These are phyloP conservation scores for Hamigera avellanea DNA, from an alignment of 495 filamentous ascomycete genomes.

Conservation along the genomic window DNA sequence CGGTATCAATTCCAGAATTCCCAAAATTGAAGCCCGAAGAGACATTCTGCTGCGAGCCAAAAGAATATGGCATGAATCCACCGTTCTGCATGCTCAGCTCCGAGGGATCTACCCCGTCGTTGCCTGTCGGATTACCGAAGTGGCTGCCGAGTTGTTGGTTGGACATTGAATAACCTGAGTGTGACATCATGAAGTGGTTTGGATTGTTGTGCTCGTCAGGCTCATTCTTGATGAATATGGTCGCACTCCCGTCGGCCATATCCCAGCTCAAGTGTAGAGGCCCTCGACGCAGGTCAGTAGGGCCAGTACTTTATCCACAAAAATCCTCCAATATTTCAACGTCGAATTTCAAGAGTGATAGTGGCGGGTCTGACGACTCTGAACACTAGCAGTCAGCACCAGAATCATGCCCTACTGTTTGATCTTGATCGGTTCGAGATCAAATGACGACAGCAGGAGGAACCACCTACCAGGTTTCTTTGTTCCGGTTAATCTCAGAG, in stretches of 20 bases:
- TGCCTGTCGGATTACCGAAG: conserved; percentile 49
- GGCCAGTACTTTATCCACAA: too few relatives aligned
- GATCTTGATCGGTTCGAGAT: too few relatives aligned
- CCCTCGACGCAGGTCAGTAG: background rate
- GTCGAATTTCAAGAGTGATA: too few relatives aligned
- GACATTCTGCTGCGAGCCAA: conserved; percentile 38
- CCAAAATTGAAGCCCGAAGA: conserved; percentile 41
- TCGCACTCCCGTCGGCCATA: conserved; percentile 15
- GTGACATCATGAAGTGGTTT: conserved; percentile 41
- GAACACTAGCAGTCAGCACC: too few relatives aligned
- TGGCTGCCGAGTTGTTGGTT: conserved; percentile 53
- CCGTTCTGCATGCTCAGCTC: conserved; percentile 61
- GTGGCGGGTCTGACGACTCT: too few relatives aligned
- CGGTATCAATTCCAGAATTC: conserved; percentile 42
- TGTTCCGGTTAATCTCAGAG: too few relatives aligned
- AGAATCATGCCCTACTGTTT: too few relatives aligned
- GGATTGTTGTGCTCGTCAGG: conserved; percentile 50
- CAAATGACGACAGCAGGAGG: too few relatives aligned
- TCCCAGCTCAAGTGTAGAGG: conserved; percentile 2
- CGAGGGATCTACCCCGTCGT: conserved; percentile 69
- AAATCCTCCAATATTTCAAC: too few relatives aligned
- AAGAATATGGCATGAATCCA: conserved; percentile 39
- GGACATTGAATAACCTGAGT: conserved; percentile 49
- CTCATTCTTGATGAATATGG: conserved; percentile 68
- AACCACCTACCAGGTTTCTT: too few relatives aligned